These are phyloP conservation scores for Seminavis robusta DNA, from an alignment of 108 stramenopile genomes.

Conservation along the genomic window DNA sequence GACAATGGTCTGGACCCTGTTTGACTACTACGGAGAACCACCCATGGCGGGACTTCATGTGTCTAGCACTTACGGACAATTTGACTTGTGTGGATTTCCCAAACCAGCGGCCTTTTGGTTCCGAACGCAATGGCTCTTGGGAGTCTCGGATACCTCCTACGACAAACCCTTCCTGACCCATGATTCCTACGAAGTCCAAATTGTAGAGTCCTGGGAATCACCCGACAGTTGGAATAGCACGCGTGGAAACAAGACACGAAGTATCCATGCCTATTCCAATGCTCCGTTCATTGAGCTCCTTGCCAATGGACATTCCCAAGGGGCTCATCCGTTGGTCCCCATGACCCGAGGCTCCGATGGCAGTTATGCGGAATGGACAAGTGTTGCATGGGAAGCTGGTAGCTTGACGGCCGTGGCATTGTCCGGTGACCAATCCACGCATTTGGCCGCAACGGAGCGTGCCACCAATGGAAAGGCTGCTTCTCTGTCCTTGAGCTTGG, in stretches of 20 bases:
- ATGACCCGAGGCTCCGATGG: conserved; percentile 17
- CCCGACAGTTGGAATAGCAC: conserved; percentile 32
- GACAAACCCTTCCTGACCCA: conserved; percentile 20
- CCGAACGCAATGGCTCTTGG: conserved; percentile 31
- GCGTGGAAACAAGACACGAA: conserved; percentile 14
- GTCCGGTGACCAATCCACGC: too few relatives aligned
- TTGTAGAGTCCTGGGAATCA: conserved; percentile 38
- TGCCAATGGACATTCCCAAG: conserved; percentile 24
- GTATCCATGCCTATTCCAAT: conserved; percentile 34
- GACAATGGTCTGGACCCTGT: conserved; percentile 35
- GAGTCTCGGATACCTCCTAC: conserved; percentile 1
- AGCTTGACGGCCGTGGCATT: conserved; percentile 23
- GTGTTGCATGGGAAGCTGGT: conserved; percentile 23
- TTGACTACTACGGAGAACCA: conserved; percentile 47
- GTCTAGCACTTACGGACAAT: conserved; percentile 32
- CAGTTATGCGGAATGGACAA: conserved; percentile 22
- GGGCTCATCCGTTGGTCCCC: conserved; percentile 2
- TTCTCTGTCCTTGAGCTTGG: conserved; percentile 10
- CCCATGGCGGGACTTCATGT: conserved; percentile 24
- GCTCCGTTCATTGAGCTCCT: conserved; percentile 33
- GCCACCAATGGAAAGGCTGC: not conserved
- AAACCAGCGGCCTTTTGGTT: conserved; percentile 39
- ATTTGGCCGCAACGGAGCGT: conserved; percentile 1
- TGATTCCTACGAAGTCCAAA: conserved; percentile 16
- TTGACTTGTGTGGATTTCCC: conserved; percentile 32